Evolutionary conservation across 306 rosid species (phyloP).

Genomic region (Citrullus colocynthis): DNA sequence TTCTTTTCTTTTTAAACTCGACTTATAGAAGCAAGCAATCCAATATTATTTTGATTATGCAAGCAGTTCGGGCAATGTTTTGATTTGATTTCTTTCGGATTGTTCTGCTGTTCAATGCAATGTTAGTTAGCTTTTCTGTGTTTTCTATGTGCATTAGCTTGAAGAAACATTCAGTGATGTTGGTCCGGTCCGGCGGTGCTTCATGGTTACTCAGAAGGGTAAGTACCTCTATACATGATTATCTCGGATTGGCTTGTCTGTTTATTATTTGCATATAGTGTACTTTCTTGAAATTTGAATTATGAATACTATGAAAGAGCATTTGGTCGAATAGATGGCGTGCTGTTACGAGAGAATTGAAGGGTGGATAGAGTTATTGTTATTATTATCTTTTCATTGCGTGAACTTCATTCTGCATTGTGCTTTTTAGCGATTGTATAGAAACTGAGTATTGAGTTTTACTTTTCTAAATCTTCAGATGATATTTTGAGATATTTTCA

Average conservation of each 20-base stretch:
- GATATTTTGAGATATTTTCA: too few relatives aligned
- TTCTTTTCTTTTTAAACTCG: neutral
- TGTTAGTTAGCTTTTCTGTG: neutral
- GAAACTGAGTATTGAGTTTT: neutral
- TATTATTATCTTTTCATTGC: neutral
- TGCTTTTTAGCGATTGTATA: neutral
- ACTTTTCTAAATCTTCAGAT: neutral
- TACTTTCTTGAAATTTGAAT: neutral
- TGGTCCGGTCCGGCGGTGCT: conserved; percentile 83
- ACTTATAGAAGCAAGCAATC: neutral
- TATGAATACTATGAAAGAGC: neutral
- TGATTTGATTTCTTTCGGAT: neutral
- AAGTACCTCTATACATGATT: neutral
- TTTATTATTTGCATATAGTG: neutral
- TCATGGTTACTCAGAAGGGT: conserved; percentile 80
- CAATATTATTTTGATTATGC: neutral
- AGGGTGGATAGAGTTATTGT: neutral
- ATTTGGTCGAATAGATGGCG: neutral
- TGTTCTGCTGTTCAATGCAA: neutral
- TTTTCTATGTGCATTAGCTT: conserved; percentile 27
- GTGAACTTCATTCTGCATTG: neutral
- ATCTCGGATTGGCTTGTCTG: neutral
- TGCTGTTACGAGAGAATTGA: neutral
- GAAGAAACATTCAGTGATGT: conserved; percentile 77
- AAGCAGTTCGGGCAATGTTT: neutral